These are phyloP conservation scores for Thuidium tamariscinum DNA, from an alignment of 225 moss, liverwort and hornwort genomes.

Conservation along the genomic window DNA sequence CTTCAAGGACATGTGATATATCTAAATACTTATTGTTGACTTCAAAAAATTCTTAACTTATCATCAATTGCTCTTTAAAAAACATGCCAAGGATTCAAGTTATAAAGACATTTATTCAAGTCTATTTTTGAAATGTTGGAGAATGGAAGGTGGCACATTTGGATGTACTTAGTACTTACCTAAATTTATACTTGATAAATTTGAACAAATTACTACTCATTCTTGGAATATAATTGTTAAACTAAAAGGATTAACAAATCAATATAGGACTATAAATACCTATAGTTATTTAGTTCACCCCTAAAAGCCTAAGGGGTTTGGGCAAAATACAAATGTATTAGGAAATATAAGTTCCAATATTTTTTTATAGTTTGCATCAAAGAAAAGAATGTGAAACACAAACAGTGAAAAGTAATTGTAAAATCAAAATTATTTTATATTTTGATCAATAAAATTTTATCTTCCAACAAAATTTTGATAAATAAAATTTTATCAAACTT, in stretches of 20 bases:
- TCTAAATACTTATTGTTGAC: not conserved
- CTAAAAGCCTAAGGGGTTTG: no score
- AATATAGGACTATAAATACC: not conserved
- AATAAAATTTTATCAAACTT: no score
- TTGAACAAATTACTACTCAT: no score
- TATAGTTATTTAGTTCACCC: no score
- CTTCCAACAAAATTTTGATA: no score
- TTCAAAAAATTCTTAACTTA: not conserved
- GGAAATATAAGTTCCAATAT: no score
- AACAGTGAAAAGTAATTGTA: no score
- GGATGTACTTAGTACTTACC: not conserved
- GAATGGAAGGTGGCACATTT: not conserved
- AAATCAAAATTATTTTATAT: no score
- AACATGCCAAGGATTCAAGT: not conserved
- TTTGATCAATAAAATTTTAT: no score
- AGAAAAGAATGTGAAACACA: no score
- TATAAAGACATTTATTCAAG: not conserved
- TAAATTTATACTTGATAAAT: not conserved
- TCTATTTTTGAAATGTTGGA: not conserved
- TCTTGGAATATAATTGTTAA: fast-evolving
- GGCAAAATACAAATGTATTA: no score
- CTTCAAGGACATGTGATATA: fast-evolving
- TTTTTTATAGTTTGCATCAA: no score
- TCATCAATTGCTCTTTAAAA: not conserved
- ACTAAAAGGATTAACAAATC: not conserved